Percentiles rank a stretch among this genome's conserved stretches.
These are phyloP conservation scores for Deakozyma indianensis DNA, from an alignment of 805 yeast genomes.

Conservation along the genomic window DNA sequence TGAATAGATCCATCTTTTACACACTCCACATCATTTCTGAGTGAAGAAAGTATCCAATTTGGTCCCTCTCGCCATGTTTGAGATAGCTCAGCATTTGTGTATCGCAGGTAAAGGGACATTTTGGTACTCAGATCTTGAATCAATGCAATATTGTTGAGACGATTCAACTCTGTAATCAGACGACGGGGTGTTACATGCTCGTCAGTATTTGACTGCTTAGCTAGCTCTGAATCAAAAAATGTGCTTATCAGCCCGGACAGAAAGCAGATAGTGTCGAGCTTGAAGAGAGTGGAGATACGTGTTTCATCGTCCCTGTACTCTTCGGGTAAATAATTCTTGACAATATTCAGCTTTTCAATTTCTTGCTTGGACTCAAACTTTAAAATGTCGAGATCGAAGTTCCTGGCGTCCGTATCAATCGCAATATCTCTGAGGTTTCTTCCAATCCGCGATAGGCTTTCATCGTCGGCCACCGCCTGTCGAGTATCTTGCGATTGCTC, in stretches of 20 bases:
- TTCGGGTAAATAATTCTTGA: constrained; percentile 11
- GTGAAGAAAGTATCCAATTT: neutral
- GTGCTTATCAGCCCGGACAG: neutral
- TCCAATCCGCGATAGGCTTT: constrained; percentile 5
- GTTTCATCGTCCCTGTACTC: constrained; percentile 8
- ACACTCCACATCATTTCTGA: neutral
- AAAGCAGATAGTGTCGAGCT: neutral
- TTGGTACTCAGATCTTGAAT: neutral
- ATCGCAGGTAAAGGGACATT: neutral
- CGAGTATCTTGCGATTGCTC: constrained; percentile 5
- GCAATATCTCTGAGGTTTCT: neutral
- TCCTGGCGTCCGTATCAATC: constrained; percentile 7
- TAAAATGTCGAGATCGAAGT: constrained; percentile 14
- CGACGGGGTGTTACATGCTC: neutral
- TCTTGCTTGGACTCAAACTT: constrained; percentile 15
- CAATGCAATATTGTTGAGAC: neutral
- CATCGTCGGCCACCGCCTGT: constrained; percentile 7
- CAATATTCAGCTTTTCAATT: constrained; percentile 14
- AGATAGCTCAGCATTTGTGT: neutral
- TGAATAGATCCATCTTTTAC: neutral
- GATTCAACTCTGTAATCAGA: neutral
- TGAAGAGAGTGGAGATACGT: constrained; percentile 4
- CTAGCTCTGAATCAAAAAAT: neutral
- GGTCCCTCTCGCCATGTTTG: neutral
- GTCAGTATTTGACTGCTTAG: neutral